A percentile compares a stretch with the other conserved stretches of the same genome.
Conservation (phyloP, 2,329 filamentous ascomycete species). For the Monosporascus sp. region DNA sequence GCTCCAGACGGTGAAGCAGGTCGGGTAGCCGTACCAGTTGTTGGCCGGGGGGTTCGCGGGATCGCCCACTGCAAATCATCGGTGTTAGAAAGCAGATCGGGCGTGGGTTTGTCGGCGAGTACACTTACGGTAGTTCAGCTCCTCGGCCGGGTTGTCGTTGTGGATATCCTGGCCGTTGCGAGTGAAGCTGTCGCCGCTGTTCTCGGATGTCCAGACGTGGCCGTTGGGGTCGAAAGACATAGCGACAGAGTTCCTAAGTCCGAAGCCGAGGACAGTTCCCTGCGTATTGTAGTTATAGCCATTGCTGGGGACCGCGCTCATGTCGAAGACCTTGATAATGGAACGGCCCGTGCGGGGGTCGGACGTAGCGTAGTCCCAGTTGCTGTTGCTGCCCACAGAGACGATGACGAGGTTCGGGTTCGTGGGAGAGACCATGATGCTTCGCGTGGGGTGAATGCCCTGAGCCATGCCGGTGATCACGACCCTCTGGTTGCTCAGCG, state of each 20-base stretch:
- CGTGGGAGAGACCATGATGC: slow-evolving; percentile 46
- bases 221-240: slow-evolving; percentile 33
- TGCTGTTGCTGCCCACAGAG: slow-evolving; percentile 48
- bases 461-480: slow-evolving; percentile 49
- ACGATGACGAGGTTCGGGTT: slow-evolving; percentile 49
- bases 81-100: neutral
- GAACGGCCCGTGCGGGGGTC: slow-evolving; percentile 44
- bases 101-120: neutral
- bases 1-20: slow-evolving; percentile 35
- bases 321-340: slow-evolving; percentile 46
- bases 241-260: slow-evolving; percentile 61
- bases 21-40: slow-evolving; percentile 58
- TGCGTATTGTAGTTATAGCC: slow-evolving; percentile 38
- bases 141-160: slow-evolving; percentile 59
- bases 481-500: slow-evolving; percentile 34
- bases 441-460: slow-evolving; percentile 51
- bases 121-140: slow-evolving; percentile 51
- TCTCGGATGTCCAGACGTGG: slow-evolving; percentile 49
- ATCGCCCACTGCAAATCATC: slow-evolving; percentile 38
- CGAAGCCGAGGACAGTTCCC: slow-evolving; percentile 40
- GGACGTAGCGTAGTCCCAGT: slow-evolving; percentile 47
- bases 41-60: slow-evolving; percentile 40
- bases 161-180: slow-evolving; percentile 46
- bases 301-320: slow-evolving; percentile 15
- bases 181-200: slow-evolving; percentile 55